These are phyloP conservation scores for Dictyostelium purpureum DNA, from an alignment of 78 protist genomes.

Conservation along the genomic window DNA sequence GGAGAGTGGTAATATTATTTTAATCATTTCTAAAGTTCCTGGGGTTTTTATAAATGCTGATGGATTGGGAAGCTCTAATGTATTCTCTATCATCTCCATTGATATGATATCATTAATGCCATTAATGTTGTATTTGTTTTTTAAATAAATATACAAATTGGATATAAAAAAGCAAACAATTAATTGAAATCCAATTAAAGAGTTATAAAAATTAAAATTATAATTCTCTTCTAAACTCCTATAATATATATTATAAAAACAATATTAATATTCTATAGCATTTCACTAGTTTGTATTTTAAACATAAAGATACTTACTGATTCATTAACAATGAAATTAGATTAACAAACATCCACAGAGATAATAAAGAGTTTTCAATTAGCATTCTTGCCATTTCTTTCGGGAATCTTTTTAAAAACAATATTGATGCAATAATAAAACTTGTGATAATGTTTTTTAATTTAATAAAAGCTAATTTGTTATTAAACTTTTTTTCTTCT, in stretches of 20 bases:
- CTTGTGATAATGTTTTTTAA: too few relatives aligned
- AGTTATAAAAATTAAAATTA: background rate
- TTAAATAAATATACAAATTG: background rate
- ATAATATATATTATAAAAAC: background rate
- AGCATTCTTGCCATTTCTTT: background rate
- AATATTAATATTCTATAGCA: background rate
- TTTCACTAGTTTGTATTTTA: too few relatives aligned
- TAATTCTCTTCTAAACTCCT: background rate
- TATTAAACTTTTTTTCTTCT: too few relatives aligned
- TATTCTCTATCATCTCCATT: background rate
- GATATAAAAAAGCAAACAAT: background rate
- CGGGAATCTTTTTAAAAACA: background rate
- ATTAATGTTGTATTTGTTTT: too few relatives aligned
- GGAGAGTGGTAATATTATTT: background rate
- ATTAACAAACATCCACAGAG: background rate
- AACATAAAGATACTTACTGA: background rate
- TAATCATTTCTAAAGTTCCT: background rate
- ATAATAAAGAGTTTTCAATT: background rate
- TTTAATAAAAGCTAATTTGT: too few relatives aligned
- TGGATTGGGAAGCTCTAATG: too few relatives aligned
- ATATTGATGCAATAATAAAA: too few relatives aligned
- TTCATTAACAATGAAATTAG: background rate
- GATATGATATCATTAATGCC: background rate
- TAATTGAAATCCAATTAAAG: background rate
- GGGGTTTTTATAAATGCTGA: too few relatives aligned